phyloP scores from a whole-genome alignment of 768 basidiomycete genomes.

The Phlebiopsis flavidoalba region DNA sequence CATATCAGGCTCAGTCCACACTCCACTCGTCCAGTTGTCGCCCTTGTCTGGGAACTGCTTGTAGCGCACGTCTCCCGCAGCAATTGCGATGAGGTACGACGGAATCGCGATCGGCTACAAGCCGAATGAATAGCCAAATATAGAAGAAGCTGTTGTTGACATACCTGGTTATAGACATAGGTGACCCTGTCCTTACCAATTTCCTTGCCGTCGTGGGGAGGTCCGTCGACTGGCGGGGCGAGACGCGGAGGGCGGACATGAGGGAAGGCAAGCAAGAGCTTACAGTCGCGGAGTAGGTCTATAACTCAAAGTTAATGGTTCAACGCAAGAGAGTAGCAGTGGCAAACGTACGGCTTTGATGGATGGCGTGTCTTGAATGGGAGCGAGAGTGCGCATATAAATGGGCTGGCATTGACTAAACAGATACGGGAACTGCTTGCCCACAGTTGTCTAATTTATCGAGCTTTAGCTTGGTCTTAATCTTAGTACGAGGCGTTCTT shows the following conservation, averaged over 20 bases:
- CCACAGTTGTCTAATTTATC: slow-evolving; percentile 68
- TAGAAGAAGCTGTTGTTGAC: slow-evolving; percentile 11
- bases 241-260: slow-evolving; percentile 76
- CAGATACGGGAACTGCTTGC: slow-evolving; percentile 79
- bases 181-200: slow-evolving; percentile 71
- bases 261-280: slow-evolving; percentile 78
- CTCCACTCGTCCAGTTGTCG: slow-evolving; percentile 77
- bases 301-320: not conserved
- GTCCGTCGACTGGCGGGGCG: slow-evolving; percentile 65
- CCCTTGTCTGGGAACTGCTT: slow-evolving; percentile 51
- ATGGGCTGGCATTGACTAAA: slow-evolving; percentile 95
- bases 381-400: slow-evolving; percentile 73
- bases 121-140: not conserved
- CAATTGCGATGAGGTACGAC: slow-evolving; percentile 87
- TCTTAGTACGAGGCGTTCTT: slow-evolving; percentile 11
- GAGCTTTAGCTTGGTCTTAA: not conserved
- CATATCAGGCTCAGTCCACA: slow-evolving; percentile 87
- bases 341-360: slow-evolving; percentile 64
- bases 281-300: slow-evolving; percentile 85
- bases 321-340: not conserved
- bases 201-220: slow-evolving; percentile 64
- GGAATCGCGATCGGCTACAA: slow-evolving; percentile 77
- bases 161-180: slow-evolving; percentile 75
- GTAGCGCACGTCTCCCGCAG: slow-evolving; percentile 77
- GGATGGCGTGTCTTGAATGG: slow-evolving; percentile 85